A percentile compares a stretch with the other conserved stretches of the same genome.
These are phyloP conservation scores for Phyllachora maydis DNA, from an alignment of 2,329 filamentous ascomycete genomes.

Conservation along the genomic window DNA sequence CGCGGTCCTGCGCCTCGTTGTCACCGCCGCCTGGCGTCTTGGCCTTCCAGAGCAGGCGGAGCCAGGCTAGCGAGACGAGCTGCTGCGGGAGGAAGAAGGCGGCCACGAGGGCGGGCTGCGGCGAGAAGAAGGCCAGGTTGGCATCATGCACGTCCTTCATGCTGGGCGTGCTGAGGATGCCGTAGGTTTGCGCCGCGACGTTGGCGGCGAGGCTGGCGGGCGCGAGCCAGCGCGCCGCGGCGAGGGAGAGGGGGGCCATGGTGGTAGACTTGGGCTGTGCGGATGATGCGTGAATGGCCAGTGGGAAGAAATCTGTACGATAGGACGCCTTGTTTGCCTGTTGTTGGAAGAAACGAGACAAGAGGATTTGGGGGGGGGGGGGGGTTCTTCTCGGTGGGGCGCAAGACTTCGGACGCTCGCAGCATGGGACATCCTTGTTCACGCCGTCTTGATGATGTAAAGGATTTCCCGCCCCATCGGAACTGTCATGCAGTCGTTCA, in stretches of 20 bases:
- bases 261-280: conserved; percentile 1
- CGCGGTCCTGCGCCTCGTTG: conserved; percentile 17
- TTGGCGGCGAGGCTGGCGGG: conserved; percentile 32
- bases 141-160: conserved; percentile 38
- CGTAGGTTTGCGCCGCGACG: conserved; percentile 37
- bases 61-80: conserved; percentile 33
- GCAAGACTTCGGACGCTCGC: no score
- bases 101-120: conserved; percentile 35
- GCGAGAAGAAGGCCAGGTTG: conserved; percentile 36
- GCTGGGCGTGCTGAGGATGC: conserved; percentile 30
- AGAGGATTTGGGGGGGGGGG: conserved; percentile 1
- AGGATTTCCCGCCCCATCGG: no score
- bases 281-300: background rate
- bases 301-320: background rate
- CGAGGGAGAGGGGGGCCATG: conserved; percentile 32
- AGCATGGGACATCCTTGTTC: no score
- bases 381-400: no score
- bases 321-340: background rate
- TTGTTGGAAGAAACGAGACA: background rate
- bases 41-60: conserved; percentile 31
- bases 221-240: conserved; percentile 29
- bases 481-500: no score
- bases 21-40: conserved; percentile 14
- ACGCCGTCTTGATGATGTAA: no score
- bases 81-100: conserved; percentile 42